phyloP scores from a whole-genome alignment of 2,329 filamentous ascomycete species.

The Pseudogymnoascus sp. region DNA sequence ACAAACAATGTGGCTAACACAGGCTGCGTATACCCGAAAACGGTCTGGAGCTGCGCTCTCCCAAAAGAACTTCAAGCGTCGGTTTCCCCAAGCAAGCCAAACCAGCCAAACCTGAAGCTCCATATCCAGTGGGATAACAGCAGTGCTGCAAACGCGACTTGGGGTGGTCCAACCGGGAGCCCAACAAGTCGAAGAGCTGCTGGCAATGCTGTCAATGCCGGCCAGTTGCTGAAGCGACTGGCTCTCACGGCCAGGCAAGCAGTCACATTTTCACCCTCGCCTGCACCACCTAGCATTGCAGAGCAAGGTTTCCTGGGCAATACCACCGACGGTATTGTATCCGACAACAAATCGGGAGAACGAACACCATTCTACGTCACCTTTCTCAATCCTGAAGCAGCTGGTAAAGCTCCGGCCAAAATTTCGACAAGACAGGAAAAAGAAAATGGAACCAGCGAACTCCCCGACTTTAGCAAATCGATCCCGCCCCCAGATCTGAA shows the following conservation, averaged over 20 bases:
- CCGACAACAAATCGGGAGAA: slow-evolving; percentile 68
- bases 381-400: slow-evolving; percentile 41
- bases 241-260: slow-evolving; percentile 28
- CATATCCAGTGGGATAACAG: slow-evolving; percentile 67
- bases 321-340: slow-evolving; percentile 67
- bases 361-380: slow-evolving; percentile 84
- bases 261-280: slow-evolving; percentile 36
- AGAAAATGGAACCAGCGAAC: neutral
- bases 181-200: slow-evolving; percentile 19
- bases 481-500: slow-evolving; percentile 59
- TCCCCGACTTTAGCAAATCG: slow-evolving; percentile 39
- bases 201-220: slow-evolving; percentile 28
- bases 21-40: slow-evolving; percentile 63
- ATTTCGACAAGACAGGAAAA: neutral
- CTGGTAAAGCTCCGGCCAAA: slow-evolving; percentile 5
- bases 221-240: slow-evolving; percentile 26
- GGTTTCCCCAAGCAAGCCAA: slow-evolving; percentile 53
- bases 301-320: slow-evolving; percentile 80
- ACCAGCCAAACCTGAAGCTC: slow-evolving; percentile 72
- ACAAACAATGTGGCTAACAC: slow-evolving; percentile 56
- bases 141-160: slow-evolving; percentile 37
- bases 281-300: slow-evolving; percentile 36
- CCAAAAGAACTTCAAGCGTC: slow-evolving; percentile 68
- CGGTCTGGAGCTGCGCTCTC: slow-evolving; percentile 78
- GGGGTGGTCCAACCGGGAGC: slow-evolving; percentile 32